Evolutionary conservation across 805 yeast genomes (phyloP).

Genomic region (Wickerhamiella australiensis): DNA sequence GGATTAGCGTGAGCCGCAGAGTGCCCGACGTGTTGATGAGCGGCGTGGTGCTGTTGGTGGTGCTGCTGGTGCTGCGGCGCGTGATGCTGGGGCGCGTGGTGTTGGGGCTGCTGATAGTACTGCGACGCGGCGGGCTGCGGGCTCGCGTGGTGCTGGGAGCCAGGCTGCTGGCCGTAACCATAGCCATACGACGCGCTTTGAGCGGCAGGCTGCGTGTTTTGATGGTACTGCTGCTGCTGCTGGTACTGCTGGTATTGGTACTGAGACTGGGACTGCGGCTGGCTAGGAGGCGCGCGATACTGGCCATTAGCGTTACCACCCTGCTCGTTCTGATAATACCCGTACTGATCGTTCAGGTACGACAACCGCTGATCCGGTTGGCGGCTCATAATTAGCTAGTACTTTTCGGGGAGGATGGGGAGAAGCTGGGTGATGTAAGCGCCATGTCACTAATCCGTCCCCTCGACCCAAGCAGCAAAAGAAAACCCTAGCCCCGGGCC

Average conservation of each 20-base stretch:
- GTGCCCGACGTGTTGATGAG: neutral
- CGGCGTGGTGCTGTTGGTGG: slow-evolving; percentile 5
- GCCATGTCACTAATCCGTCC: slow-evolving; percentile 2
- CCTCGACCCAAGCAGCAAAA: neutral
- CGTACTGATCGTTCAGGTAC: slow-evolving; percentile 13
- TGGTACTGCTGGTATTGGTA: slow-evolving; percentile 6
- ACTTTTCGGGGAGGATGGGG: slow-evolving; percentile 4
- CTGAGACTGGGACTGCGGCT: neutral
- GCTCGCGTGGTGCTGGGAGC: slow-evolving; percentile 5
- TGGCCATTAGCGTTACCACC: slow-evolving; percentile 3
- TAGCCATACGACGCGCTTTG: slow-evolving; percentile 14
- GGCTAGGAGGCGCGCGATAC: neutral
- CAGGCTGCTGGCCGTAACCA: slow-evolving; percentile 12
- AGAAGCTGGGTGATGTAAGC: slow-evolving; percentile 4
- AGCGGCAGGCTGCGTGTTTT: slow-evolving; percentile 12
- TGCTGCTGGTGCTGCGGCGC: neutral
- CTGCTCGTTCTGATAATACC: slow-evolving; percentile 10
- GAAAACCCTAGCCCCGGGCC: neutral
- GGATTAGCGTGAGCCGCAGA: neutral
- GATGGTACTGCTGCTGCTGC: slow-evolving; percentile 6
- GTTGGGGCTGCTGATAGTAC: neutral
- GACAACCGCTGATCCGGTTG: slow-evolving; percentile 15
- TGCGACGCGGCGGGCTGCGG: slow-evolving; percentile 13
- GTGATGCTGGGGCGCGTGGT: neutral
- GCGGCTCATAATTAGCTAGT: slow-evolving; percentile 12